Base-by-base conservation (phyloP, 2,329 filamentous ascomycete genomes). In the Cordyceps cicadae region DNA sequence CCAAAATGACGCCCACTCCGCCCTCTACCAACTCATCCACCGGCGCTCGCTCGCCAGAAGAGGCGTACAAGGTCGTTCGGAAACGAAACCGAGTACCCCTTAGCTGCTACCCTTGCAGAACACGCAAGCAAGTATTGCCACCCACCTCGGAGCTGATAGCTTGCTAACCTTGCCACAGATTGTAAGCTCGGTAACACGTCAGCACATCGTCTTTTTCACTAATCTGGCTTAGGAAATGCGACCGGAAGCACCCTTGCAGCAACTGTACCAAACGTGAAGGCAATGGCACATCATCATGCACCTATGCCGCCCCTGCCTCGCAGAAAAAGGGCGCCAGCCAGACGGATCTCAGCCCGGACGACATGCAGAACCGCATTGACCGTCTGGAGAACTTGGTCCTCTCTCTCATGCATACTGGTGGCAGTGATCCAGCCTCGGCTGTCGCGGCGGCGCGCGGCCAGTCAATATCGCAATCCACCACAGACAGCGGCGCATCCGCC, bases 341-440 rank as follows among this genome's bases (percentile, higher is more conserved):
- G 80, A 81, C 72, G 63, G 75, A 81, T 67, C 76, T 81, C 59
- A 85, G 75, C 67, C 91, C 93, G 54, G 92, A 96, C 81, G 93
- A 97, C 75, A 97, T 97, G 93, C 93, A 97, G 77, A 96, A 95
- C 71, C 89, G 94, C 72, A 97, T 97, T 76, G 92, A 97, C 78
- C 86, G 93, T 68, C 81, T 97, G 66, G 93, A 97, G 81, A 89
- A 90, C 67, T 78, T 97, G 72, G 93, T 97, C 63, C 76, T 97
- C 65, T 95, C 91, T 32, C 75, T 97, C 70, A 97, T 97, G 93
- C 93, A 93, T 70, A 92, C 90, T 72, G 90, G 90, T 61, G 76
- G 82, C 64, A 78, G 76, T 58, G 69, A 80, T 59, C 79, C 83
- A 53, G 65, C 74, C 9, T 69, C 76, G 12, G 68, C 72, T 49